phyloP scores from a whole-genome alignment of 2,329 filamentous ascomycete species.

The Cercospora janseana region DNA sequence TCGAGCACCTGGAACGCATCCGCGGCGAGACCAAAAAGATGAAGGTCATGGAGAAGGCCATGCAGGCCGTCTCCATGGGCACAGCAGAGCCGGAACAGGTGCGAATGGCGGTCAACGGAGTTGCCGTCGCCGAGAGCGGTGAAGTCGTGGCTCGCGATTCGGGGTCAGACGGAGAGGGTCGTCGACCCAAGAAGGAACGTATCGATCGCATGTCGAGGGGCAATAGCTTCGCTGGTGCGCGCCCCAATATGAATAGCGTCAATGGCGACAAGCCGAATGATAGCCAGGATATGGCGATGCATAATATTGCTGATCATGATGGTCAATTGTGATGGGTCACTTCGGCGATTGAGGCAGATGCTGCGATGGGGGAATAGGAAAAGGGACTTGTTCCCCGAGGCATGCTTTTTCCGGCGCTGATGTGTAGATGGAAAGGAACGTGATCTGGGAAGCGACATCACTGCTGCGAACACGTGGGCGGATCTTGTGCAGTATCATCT shows the following conservation, averaged over 20 bases:
- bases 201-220: conserved; percentile 46
- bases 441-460: too few relatives aligned
- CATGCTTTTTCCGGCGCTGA: not conserved
- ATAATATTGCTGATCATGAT: conserved; percentile 28
- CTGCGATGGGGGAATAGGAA: conserved; percentile 3
- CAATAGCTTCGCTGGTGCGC: conserved; percentile 30
- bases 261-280: conserved; percentile 17
- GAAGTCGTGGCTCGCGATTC: conserved; percentile 54
- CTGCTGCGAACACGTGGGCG: too few relatives aligned
- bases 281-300: conserved; percentile 59
- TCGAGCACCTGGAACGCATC: conserved; percentile 71
- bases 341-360: conserved; percentile 12
- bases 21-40: conserved; percentile 68
- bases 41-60: conserved; percentile 64
- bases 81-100: conserved; percentile 60
- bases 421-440: not conserved
- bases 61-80: conserved; percentile 63
- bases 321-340: conserved; percentile 10
- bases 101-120: conserved; percentile 61
- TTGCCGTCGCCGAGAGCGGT: conserved; percentile 56
- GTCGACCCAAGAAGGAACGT: conserved; percentile 25
- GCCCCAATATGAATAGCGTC: conserved; percentile 17
- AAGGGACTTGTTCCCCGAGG: too few relatives aligned
- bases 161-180: conserved; percentile 31
- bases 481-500: too few relatives aligned